A percentile compares a stretch with the other conserved stretches of the same genome.
Conservation (phyloP, 1,284 basidiomycete genomes). For the Neonothopanus nambi region DNA sequence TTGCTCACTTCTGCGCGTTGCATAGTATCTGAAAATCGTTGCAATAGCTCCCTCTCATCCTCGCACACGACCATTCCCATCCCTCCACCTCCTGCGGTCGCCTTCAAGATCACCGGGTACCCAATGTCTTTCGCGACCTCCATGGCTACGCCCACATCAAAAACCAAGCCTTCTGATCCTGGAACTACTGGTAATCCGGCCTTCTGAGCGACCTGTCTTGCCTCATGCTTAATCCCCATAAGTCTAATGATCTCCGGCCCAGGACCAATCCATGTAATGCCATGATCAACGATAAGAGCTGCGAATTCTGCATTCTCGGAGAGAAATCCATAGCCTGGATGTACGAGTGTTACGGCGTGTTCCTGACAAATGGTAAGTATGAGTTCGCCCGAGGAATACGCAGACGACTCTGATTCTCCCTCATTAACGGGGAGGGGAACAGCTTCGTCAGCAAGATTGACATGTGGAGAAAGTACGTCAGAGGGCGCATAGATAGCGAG, state of each 20-base stretch:
- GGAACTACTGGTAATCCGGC: conserved; percentile 58
- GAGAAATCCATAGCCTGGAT: conserved; percentile 70
- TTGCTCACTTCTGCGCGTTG: conserved; percentile 33
- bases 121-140: conserved; percentile 44
- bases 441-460: conserved; percentile 50
- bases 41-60: conserved; percentile 39
- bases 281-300: conserved; percentile 43
- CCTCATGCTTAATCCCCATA: conserved; percentile 69
- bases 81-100: conserved; percentile 72
- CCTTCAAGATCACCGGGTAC: conserved; percentile 70
- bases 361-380: conserved; percentile 48
- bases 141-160: conserved; percentile 44
- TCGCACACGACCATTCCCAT: conserved; percentile 67
- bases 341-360: conserved; percentile 53
- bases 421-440: conserved; percentile 32
- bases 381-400: conserved; percentile 42
- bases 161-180: conserved; percentile 51
- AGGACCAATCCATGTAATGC: conserved; percentile 65
- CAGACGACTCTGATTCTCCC: conserved; percentile 34
- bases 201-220: conserved; percentile 47
- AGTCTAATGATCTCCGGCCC: conserved; percentile 48
- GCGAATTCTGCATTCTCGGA: conserved; percentile 68
- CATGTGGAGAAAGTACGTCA: conserved; percentile 56
- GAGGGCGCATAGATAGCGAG: conserved; percentile 56
- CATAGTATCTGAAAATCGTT: conserved; percentile 38